Conservation (phyloP, 352 stramenopile species). For the Thraustochytrium sp. region DNA sequence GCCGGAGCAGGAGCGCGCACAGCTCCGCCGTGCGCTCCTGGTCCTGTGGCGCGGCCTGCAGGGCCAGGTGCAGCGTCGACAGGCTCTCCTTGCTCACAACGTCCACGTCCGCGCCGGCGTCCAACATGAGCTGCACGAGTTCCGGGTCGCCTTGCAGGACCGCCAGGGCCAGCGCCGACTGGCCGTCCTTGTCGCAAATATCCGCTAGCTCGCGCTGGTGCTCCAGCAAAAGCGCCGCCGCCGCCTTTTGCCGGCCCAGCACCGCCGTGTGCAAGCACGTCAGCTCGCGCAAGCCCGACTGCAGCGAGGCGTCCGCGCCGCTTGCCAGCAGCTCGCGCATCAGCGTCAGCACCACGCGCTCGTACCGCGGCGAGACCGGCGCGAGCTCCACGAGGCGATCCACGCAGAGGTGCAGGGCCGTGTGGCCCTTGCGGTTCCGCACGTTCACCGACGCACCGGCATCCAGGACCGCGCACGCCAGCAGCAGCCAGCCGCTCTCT, state of each 20-base stretch:
- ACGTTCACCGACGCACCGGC: not conserved
- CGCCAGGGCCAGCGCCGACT: not conserved
- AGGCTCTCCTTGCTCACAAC: constrained; percentile 12
- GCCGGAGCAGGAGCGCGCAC: not conserved
- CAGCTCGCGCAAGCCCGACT: not conserved
- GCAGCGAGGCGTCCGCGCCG: not conserved
- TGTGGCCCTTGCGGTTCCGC: not conserved
- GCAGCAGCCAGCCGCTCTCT: not conserved
- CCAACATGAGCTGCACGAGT: not conserved
- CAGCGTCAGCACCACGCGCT: not conserved
- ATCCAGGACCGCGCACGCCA: not conserved
- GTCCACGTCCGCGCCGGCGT: not conserved
- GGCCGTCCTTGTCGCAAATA: not conserved
- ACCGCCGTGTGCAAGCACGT: constrained; percentile 12
- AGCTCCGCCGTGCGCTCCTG: not conserved
- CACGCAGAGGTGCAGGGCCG: not conserved
- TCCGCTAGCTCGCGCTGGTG: not conserved
- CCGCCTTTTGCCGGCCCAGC: not conserved
- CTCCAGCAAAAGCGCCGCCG: not conserved
- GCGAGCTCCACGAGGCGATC: not conserved
- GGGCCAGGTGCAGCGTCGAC: constrained; percentile 7
- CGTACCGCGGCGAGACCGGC: not conserved
- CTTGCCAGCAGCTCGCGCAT: not conserved
- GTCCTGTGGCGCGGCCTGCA: not conserved
- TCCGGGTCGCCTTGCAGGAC: not conserved